Evolutionary conservation across 192 early-diverging fungal genomes (phyloP), one percentile per base, ranked within the genome.

Genomic region (Rhizoclosmatium globosum): DNA sequence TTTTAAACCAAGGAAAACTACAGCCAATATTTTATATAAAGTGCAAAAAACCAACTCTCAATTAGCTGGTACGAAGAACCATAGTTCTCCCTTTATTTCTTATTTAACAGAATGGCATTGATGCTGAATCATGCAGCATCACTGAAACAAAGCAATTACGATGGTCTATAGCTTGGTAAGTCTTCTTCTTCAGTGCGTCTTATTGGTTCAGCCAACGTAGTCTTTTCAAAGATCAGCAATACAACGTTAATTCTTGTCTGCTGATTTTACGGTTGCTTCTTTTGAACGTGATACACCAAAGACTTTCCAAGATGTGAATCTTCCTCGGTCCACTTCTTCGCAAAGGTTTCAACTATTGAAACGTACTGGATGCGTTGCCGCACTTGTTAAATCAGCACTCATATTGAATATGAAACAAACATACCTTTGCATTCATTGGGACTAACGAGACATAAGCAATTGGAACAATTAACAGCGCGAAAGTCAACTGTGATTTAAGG

Each of bases 191-290:
- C 31, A 31, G 31, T 31, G 0, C 31, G 31, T 31, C 31, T 31
- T 31, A 31, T 31, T 31, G 31, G 31, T 31, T 31, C 31, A 31
- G 31, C 31, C 31, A 31, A 31, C 0, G 31, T 31, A 31, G 31
- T 31, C 39, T 64, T 64, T 39, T 71, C 70, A 48, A 71, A 48
- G 39, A 71, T 57, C 70, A 31, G 11, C 56, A 57, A 58, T 38
- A 9, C 15, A 50, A 57, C 44, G 19, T 23, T 15, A 71, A 44
- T 50, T 38, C 7, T 11, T 19, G 70, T 47, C 45, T 46, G 17
- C 19, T 13, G 9, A 13, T 19, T 13, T 7, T 0, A 13, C 6
- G 50, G 50, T 53, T 17, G 60, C 6, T 19, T 62, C 60, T 62
- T 62, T 6, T 71, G 11, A 19, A 44, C 69, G 2, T 17, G 6